Base-by-base conservation (phyloP, 805 yeast species). In the Saccharomycopsis guyanensis region DNA sequence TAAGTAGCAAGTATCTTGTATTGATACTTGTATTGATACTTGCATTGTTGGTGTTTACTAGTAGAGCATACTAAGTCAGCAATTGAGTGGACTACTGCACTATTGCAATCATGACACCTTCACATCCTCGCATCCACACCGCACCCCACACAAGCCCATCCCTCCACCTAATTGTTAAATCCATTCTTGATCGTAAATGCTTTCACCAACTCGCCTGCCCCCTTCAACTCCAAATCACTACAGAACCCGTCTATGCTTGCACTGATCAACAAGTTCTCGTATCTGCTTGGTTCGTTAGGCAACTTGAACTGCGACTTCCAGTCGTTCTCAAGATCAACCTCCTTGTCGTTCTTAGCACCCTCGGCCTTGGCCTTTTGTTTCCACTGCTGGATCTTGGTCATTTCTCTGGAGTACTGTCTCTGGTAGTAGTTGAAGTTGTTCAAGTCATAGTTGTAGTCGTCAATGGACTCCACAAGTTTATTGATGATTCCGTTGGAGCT, bases 381-480 rank as follows among this genome's bases (percentile, higher is more conserved):
- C 89, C 91, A 85, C 59, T 80, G 86, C 53, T 71, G 69, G 54
- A 85, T 72, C 68, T 81, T 83, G 50, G 78, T 65, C 61, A 72
- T 68, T 60, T 85, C 94, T 60, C 87, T 75, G 40, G 79, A 74
- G 50, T 77, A 69, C 56, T 77, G 81, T 68, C 94, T 78, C 66
- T 84, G 93, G 69, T 76, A 83, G 66, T 81, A 84, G 69, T 83
- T 82, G 71, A 82, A 80, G 65, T 80, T 84, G 55, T 82, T 80
- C 61, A 82, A 85, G 60, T 82, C 88, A 61, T 80, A 80, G 66
- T 80, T 81, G 67, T 77, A 79, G 41, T 82, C 79, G 62, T 85
- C 93, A 35, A 85, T 72, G 43, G 86, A 76, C 51, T 77, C 80
- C 59, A 77, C 72, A 54, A 84, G 69, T 40, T 74, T 73, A 59